phyloP scores from a whole-genome alignment of 228 moss, liverwort and hornwort genomes.

The Sphagnum fallax region DNA sequence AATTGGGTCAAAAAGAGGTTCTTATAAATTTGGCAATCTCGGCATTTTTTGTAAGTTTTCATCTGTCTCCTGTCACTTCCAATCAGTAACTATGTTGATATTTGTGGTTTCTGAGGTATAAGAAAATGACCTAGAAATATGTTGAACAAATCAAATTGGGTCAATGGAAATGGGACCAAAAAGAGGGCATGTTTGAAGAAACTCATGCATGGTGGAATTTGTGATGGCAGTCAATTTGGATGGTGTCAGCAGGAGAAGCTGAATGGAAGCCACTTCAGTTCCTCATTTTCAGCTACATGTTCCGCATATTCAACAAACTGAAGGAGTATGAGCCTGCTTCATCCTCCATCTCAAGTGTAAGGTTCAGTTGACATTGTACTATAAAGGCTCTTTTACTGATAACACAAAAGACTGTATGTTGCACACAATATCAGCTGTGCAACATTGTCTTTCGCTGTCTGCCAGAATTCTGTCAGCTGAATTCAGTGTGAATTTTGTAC shows the following conservation, averaged over 20 bases:
- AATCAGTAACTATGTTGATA: background rate
- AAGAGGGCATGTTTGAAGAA: too few relatives aligned
- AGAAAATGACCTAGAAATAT: too few relatives aligned
- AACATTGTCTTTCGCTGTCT: background rate
- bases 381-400: background rate
- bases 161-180: too few relatives aligned
- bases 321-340: slow-evolving; percentile 53
- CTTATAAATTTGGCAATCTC: slow-evolving; percentile 67
- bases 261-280: slow-evolving; percentile 98
- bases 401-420: background rate
- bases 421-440: background rate
- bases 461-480: background rate
- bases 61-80: background rate
- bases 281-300: slow-evolving; percentile 77
- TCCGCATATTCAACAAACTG: slow-evolving; percentile 73
- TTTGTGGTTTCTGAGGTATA: background rate
- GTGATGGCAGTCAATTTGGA: slow-evolving; percentile 52
- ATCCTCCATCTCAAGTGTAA: slow-evolving; percentile 23
- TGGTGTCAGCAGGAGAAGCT: slow-evolving; percentile 35
- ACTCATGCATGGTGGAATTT: background rate
- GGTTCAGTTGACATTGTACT: background rate
- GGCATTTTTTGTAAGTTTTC: slow-evolving; percentile 36
- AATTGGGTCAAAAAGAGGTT: slow-evolving; percentile 34
- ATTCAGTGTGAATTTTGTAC: background rate
- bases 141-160: too few relatives aligned